Evolutionary conservation across 305 asterid species (phyloP), one percentile per base, ranked within the genome.

Genomic region (Andrographis paniculata): DNA sequence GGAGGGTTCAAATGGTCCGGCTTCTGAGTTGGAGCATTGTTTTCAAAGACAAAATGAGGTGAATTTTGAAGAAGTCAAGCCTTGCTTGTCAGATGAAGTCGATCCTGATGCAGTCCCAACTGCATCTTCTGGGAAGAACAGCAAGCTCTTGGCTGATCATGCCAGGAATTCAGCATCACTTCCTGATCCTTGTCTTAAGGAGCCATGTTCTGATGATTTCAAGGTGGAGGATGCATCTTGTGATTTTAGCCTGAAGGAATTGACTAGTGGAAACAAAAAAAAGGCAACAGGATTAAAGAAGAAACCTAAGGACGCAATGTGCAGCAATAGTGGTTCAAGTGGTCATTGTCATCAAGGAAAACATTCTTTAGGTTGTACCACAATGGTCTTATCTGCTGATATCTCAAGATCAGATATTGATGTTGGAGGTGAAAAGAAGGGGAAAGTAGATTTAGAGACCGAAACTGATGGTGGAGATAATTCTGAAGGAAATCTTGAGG

Each of bases 261-360:
- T 66, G 60, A 59, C 61, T 67, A 82, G 80, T 62, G 94, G 76
- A 45, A 68, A 54, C 50, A 68, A 60, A 54, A 20, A 62, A 61
- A 65, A 62, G 57, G 53, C 53, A 28, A 45, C 46, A 6, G 78
- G 57, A 19, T 52, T 33, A 1, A 75, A 67, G 71, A 73, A 66
- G 66, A 82, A 70, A 48, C 18, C 66, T 56, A 77, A 72, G 50
- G 64, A 53, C 45, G 61, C 74, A 59, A 48, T 49, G 51, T 76
- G 39, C 53, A 59, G 53, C 52, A 60, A 36, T 37, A 57, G 61
- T 59, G 69, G 57, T 53, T 35, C 45, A 43, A 68, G 57, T 66
- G 73, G 45, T 64, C 41, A 67, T 39, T 60, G 16, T 56, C 66
- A 3, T 4, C 6, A 24, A 53, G 64, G 42, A 56, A 70, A 66